phyloP scores from a whole-genome alignment of 148 eudicot genomes.

The Beta vulgaris region DNA sequence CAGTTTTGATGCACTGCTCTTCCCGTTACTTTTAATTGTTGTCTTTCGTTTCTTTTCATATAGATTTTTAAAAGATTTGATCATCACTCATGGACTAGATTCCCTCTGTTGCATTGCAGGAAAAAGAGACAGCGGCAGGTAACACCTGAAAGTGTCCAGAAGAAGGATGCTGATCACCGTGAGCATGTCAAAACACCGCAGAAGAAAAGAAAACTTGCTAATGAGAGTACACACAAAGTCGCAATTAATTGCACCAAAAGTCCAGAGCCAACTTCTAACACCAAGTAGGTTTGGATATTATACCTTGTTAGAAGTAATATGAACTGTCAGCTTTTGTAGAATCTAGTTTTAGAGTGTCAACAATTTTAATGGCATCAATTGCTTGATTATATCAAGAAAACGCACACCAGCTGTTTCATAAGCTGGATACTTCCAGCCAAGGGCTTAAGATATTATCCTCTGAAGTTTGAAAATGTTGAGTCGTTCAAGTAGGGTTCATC shows the following conservation, averaged over 20 bases:
- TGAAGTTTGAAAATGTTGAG: background rate
- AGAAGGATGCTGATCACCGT: conserved; percentile 27
- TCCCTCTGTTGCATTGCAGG: conserved; percentile 33
- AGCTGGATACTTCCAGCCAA: background rate
- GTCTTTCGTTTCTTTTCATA: background rate
- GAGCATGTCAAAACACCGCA: conserved; percentile 16
- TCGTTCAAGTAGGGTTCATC: background rate
- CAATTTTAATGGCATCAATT: background rate
- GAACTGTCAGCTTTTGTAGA: no score
- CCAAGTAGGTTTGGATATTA: conserved; percentile 34
- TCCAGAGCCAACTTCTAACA: conserved; percentile 23
- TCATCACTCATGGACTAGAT: background rate
- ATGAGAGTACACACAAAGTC: conserved; percentile 22
- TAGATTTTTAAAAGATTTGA: background rate
- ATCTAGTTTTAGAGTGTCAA: background rate
- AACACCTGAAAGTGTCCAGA: conserved; percentile 27
- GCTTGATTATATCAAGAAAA: background rate
- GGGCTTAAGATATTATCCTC: background rate
- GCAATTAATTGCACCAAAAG: conserved; percentile 19
- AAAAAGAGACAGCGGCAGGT: conserved; percentile 47
- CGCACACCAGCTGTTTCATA: background rate
- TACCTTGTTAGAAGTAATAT: conserved; percentile 9
- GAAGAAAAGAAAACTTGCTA: conserved; percentile 38
- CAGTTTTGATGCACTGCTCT: background rate
- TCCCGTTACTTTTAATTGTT: background rate